Conservation (phyloP, 768 basidiomycete genomes). For the Serendipita sp. region DNA sequence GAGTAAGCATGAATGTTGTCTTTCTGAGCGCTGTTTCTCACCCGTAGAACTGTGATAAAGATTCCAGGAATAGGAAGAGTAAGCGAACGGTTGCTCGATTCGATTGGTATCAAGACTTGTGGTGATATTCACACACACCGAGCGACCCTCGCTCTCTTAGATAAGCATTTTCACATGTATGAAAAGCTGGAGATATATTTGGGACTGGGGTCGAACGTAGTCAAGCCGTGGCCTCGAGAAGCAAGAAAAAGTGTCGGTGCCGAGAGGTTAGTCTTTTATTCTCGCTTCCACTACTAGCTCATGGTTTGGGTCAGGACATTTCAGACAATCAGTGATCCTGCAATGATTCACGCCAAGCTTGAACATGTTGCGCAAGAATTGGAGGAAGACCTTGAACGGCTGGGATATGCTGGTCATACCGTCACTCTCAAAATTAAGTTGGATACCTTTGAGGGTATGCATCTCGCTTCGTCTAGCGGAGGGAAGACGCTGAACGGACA, state of each 20-base stretch:
- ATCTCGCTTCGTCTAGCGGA: slow-evolving; percentile 14
- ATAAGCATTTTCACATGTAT: slow-evolving; percentile 68
- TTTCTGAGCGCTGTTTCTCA: no score
- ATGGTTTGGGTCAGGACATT: slow-evolving; percentile 47
- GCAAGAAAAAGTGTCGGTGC: slow-evolving; percentile 86
- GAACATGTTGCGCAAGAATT: slow-evolving; percentile 71
- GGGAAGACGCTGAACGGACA: neutral
- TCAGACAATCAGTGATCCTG: slow-evolving; percentile 43
- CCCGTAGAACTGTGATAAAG: slow-evolving; percentile 14
- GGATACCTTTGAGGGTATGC: slow-evolving; percentile 64
- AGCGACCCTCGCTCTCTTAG: slow-evolving; percentile 60
- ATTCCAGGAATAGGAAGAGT: slow-evolving; percentile 86
- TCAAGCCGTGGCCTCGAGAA: slow-evolving; percentile 58
- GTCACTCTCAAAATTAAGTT: slow-evolving; percentile 89
- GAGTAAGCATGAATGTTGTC: slow-evolving; percentile 19
- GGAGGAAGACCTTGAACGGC: slow-evolving; percentile 59
- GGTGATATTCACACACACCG: slow-evolving; percentile 76
- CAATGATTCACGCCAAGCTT: slow-evolving; percentile 57
- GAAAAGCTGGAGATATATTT: slow-evolving; percentile 69
- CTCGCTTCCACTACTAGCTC: slow-evolving; percentile 3
- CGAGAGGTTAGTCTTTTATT: slow-evolving; percentile 42
- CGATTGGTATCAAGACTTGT: slow-evolving; percentile 79
- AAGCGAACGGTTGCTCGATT: slow-evolving; percentile 72
- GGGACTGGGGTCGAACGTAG: slow-evolving; percentile 73
- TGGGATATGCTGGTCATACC: slow-evolving; percentile 75